A percentile compares a stretch with the other conserved stretches of the same genome.
Conservation (phyloP, 305 asterid genomes). For the Fraxinus sp. region DNA sequence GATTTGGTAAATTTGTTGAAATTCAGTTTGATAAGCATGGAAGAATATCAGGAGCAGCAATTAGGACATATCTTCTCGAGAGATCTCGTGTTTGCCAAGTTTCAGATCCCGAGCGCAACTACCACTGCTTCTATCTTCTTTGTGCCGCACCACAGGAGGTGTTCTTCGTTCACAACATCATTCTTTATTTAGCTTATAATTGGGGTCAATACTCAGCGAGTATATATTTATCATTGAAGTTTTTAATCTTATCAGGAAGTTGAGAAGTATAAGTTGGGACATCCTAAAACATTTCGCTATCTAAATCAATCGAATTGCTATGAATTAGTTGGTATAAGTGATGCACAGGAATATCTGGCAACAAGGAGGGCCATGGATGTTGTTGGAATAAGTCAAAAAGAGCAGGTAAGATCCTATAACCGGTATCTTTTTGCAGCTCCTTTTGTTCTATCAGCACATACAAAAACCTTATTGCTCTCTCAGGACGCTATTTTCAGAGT, state of each 20-base stretch:
- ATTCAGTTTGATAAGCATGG: conserved; percentile 80
- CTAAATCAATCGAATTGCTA: conserved; percentile 79
- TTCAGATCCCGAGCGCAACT: conserved; percentile 88
- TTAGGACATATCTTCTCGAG: conserved; percentile 85
- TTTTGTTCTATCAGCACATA: conserved; percentile 10
- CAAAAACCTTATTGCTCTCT: conserved; percentile 25
- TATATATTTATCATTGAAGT: conserved; percentile 16
- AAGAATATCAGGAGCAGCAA: conserved; percentile 88
- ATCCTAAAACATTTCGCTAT: conserved; percentile 74
- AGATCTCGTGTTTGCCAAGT: conserved; percentile 91
- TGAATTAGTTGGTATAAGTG: conserved; percentile 70
- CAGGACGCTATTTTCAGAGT: conserved; percentile 92
- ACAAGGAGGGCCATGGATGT: conserved; percentile 89
- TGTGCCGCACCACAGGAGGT: conserved; percentile 92
- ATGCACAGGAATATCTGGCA: conserved; percentile 79
- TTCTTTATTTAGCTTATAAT: conserved; percentile 16
- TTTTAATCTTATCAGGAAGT: conserved; percentile 54
- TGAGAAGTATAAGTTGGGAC: conserved; percentile 70
- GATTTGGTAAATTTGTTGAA: conserved; percentile 87
- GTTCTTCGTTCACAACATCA: conserved; percentile 15
- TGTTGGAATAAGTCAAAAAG: conserved; percentile 77
- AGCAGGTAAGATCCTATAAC: conserved; percentile 53
- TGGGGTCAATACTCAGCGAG: conserved; percentile 2
- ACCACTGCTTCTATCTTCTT: conserved; percentile 81
- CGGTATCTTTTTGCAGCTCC: conserved; percentile 21